phyloP scores from a whole-genome alignment of 2,329 filamentous ascomycete species.

The Exserohilum rostratum region DNA sequence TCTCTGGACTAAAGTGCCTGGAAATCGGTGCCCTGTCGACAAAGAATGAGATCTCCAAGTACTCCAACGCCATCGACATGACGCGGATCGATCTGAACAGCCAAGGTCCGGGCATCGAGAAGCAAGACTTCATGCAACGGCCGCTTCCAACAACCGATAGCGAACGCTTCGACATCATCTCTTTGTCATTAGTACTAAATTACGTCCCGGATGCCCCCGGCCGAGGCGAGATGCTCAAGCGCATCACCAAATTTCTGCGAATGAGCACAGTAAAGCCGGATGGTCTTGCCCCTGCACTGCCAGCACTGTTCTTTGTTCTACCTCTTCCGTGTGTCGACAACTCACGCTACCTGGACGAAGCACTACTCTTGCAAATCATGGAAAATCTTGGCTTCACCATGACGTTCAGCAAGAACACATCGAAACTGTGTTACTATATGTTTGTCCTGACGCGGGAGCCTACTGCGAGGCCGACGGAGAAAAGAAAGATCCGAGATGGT shows the following conservation, averaged over 20 bases:
- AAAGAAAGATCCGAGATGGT: slow-evolving; percentile 79
- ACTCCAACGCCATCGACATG: slow-evolving; percentile 69
- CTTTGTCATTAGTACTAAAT: slow-evolving; percentile 90
- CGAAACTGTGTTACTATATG: slow-evolving; percentile 88
- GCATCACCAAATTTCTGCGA: slow-evolving; percentile 43
- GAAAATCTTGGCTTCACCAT: slow-evolving; percentile 72
- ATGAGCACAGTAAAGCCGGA: slow-evolving; percentile 10
- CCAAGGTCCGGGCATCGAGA: slow-evolving; percentile 77
- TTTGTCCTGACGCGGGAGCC: slow-evolving; percentile 64
- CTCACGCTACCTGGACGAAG: slow-evolving; percentile 84
- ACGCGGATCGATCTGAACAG: slow-evolving; percentile 90
- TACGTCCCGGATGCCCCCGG: slow-evolving; percentile 80
- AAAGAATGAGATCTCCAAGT: slow-evolving; percentile 80
- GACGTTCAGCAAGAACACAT: slow-evolving; percentile 71
- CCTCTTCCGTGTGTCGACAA: slow-evolving; percentile 88
- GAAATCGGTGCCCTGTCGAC: slow-evolving; percentile 89
- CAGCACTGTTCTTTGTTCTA: slow-evolving; percentile 84
- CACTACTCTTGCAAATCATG: slow-evolving; percentile 75
- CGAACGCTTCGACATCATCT: slow-evolving; percentile 85
- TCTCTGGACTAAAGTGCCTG: slow-evolving; percentile 66
- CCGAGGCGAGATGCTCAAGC: slow-evolving; percentile 80
- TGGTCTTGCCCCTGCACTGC: slow-evolving; percentile 44
- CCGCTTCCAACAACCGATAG: slow-evolving; percentile 68
- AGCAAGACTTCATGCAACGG: slow-evolving; percentile 94
- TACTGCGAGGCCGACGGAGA: slow-evolving; percentile 60